Base-by-base conservation (phyloP, 2,329 filamentous ascomycete species). In the Cercospora sp. region DNA sequence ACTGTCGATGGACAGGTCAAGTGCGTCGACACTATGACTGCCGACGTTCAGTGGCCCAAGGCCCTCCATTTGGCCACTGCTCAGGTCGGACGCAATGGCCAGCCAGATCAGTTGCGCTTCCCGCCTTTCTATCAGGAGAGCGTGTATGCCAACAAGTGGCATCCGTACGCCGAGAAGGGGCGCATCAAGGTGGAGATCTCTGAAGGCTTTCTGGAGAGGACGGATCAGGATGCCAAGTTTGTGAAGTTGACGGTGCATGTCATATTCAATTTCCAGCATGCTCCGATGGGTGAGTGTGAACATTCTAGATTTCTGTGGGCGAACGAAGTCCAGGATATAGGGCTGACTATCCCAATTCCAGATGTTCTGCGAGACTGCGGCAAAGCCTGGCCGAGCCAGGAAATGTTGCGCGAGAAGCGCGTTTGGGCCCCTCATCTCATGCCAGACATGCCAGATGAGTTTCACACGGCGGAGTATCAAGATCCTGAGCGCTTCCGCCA, bases 211-310 rank as follows among this genome's bases (percentile, higher is more conserved):
- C 71, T 74, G 45, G 23, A 62, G 36, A 33, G 40, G 40, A 16
- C 10, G 10, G 40, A 51, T 1, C 20, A 65, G 67, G 20, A 18
- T 68, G 23, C 28, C 45, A 66, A 68, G 8, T 87, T 91, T 71
- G 88, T 92, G 73, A 83, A 88, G 48, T 82, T 91, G 69, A 91
- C 90, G 75, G 92, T 94, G 74, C 79, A 93, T 55, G 86, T 93
- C 26, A 86, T 87, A 13, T 95, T 97, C 78, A 90, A 92, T 0
- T 97, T 96, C 74, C 91, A 95, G 75, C 91, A 95, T 82, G 93
- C 91, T 36, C 92, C 93, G 0, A 80, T 91, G 64, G 85, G 92
- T 94, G 81, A 72, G 84, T 79, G 36, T 31, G 12, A 30, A 13
- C 9, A 28, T 31, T 59, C 55, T 12, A 13, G 28, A 23, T 16